Conservation (phyloP, 352 stramenopile genomes). For the Pythium grandisporangium region DNA sequence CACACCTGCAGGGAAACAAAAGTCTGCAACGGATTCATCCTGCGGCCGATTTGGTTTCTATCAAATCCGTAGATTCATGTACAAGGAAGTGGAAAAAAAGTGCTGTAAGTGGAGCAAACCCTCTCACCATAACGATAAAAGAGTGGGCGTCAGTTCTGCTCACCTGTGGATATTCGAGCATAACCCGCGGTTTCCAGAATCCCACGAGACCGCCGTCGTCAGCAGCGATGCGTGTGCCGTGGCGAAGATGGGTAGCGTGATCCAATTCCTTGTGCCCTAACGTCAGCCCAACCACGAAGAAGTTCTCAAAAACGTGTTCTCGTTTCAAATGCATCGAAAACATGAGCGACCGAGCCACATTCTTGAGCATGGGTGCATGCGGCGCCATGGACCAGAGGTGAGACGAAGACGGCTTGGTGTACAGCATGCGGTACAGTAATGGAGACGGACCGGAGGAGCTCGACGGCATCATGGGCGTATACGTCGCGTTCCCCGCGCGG, state of each 20-base stretch:
- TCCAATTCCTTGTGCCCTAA: constrained; percentile 22
- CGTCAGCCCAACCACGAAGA: constrained; percentile 53
- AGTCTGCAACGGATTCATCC: constrained; percentile 54
- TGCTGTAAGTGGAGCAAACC: no score
- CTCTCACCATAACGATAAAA: no score
- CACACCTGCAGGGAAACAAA: constrained; percentile 75
- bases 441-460: no score
- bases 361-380: constrained; percentile 37
- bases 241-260: constrained; percentile 12
- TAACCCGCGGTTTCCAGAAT: constrained; percentile 65
- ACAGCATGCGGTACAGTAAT: constrained; percentile 74
- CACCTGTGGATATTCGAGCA: constrained; percentile 54
- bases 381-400: constrained; percentile 54
- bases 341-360: constrained; percentile 59
- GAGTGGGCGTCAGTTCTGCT: background rate
- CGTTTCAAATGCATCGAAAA: constrained; percentile 77
- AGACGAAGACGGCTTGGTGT: constrained; percentile 45
- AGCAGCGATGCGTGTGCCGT: no score
- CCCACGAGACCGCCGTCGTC: constrained; percentile 29
- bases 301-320: constrained; percentile 78
- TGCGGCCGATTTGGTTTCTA: constrained; percentile 16
- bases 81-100: constrained; percentile 4
- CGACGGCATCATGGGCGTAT: constrained; percentile 3
- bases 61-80: no score
- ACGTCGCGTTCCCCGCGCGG: constrained; percentile 5